Percentiles rank a stretch among this genome's conserved stretches.
These are phyloP conservation scores for Fusarium siculi DNA, from an alignment of 2,329 filamentous ascomycete genomes.

Conservation along the genomic window DNA sequence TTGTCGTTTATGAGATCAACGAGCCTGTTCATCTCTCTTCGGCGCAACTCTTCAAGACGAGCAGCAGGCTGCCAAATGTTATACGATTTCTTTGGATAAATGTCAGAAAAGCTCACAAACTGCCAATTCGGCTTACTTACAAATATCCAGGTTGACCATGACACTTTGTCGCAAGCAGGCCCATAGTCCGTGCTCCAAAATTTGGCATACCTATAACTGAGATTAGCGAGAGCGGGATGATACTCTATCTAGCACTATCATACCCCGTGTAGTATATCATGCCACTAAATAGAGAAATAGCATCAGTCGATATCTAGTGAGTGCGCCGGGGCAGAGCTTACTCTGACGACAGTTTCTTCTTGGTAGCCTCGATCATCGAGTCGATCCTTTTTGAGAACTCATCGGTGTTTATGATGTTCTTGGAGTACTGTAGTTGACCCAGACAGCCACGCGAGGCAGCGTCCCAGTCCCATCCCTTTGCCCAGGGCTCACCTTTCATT, in stretches of 20 bases:
- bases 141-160: constrained; percentile 16
- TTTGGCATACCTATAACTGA: constrained; percentile 11
- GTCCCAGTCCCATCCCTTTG: background rate
- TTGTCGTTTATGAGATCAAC: constrained; percentile 12
- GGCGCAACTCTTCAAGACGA: background rate
- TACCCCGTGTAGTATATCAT: constrained; percentile 24
- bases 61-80: constrained; percentile 3
- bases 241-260: background rate
- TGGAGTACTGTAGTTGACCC: background rate
- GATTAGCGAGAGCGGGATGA: fast-evolving
- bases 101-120: no score
- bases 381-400: background rate
- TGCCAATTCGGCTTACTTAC: no score
- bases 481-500: constrained; percentile 4
- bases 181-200: constrained; percentile 8
- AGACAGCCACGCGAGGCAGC: background rate
- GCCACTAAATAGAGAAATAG: background rate
- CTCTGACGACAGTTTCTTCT: background rate
- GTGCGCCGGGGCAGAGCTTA: background rate
- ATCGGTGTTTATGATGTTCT: background rate
- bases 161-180: background rate
- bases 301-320: background rate
- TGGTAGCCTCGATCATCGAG: background rate
- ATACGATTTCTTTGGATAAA: constrained; percentile 9
- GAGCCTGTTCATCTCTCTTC: constrained; percentile 3